Percentiles rank a stretch among this genome's conserved stretches.
Evolutionary conservation across 2,329 filamentous ascomycete species (phyloP).

Genomic region (Venturia pyrina): DNA sequence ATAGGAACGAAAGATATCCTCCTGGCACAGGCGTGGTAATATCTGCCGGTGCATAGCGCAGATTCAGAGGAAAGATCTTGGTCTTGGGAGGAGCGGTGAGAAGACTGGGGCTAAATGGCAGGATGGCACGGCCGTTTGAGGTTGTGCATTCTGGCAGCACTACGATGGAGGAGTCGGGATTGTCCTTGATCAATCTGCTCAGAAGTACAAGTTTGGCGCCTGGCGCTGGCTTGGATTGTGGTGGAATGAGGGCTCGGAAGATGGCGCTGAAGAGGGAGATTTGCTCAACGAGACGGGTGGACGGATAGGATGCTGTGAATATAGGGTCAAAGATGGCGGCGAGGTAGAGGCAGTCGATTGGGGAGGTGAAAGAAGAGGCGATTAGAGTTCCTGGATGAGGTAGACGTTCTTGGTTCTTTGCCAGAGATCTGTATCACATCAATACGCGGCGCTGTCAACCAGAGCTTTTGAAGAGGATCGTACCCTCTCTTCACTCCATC

Average conservation of each 20-base stretch:
- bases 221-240: slow-evolving; percentile 29
- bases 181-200: slow-evolving; percentile 46
- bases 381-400: slow-evolving; percentile 75
- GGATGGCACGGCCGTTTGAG: slow-evolving; percentile 82
- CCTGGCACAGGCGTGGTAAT: slow-evolving; percentile 84
- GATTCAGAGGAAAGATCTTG: slow-evolving; percentile 80
- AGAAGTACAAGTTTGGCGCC: slow-evolving; percentile 27
- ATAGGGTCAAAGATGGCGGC: slow-evolving; percentile 93
- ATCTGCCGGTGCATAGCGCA: slow-evolving; percentile 81
- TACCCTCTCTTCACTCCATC: slow-evolving; percentile 90
- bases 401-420: slow-evolving; percentile 61
- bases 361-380: slow-evolving; percentile 82
- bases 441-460: not conserved
- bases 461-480: slow-evolving; percentile 16
- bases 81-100: slow-evolving; percentile 55
- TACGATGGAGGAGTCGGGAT: slow-evolving; percentile 68
- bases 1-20: slow-evolving; percentile 63
- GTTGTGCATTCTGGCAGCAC: slow-evolving; percentile 93
- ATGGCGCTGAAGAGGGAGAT: slow-evolving; percentile 71
- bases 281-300: slow-evolving; percentile 60
- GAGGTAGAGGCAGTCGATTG: slow-evolving; percentile 86
- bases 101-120: slow-evolving; percentile 72
- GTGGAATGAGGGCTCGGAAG: slow-evolving; percentile 56
- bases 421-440: slow-evolving; percentile 43
- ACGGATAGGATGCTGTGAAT: slow-evolving; percentile 78